A percentile compares a stretch with the other conserved stretches of the same genome.
Evolutionary conservation across 2,329 filamentous ascomycete species (phyloP).

Genomic region (Sphaerulina populicola): DNA sequence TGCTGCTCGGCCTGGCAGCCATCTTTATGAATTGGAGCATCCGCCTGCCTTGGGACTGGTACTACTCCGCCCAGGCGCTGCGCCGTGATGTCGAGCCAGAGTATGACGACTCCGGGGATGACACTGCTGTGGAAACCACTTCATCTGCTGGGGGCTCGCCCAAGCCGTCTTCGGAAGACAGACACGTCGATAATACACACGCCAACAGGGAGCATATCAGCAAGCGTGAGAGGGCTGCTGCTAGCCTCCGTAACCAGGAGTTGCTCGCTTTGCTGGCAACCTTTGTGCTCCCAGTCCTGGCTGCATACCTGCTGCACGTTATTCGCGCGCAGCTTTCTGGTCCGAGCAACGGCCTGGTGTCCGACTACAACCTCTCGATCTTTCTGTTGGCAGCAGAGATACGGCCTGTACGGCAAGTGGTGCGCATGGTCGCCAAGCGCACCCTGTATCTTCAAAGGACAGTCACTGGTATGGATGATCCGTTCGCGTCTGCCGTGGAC

Average conservation of each 20-base stretch:
- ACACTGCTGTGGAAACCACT: slow-evolving; percentile 21
- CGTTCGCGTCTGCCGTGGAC: slow-evolving; percentile 18
- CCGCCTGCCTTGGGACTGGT: slow-evolving; percentile 70
- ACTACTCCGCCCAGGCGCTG: slow-evolving; percentile 41
- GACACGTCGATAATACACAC: slow-evolving; percentile 6
- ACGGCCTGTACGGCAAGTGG: slow-evolving; percentile 69
- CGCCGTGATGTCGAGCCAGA: slow-evolving; percentile 19
- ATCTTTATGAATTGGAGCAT: slow-evolving; percentile 91
- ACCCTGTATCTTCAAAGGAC: slow-evolving; percentile 74
- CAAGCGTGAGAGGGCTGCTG: slow-evolving; percentile 36
- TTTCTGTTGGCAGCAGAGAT: slow-evolving; percentile 83
- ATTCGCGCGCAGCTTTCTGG: slow-evolving; percentile 73
- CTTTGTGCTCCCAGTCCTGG: slow-evolving; percentile 67
- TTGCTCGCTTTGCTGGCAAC: slow-evolving; percentile 65
- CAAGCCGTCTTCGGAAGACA: slow-evolving; percentile 8
- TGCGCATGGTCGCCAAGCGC: slow-evolving; percentile 68
- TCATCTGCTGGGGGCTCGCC: slow-evolving; percentile 20
- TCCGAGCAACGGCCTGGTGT: slow-evolving; percentile 77
- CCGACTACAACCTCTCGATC: slow-evolving; percentile 85
- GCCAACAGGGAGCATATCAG: slow-evolving; percentile 11
- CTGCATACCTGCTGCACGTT: slow-evolving; percentile 75
- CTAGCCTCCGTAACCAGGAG: slow-evolving; percentile 67
- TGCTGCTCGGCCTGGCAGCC: slow-evolving; percentile 68
- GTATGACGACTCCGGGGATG: slow-evolving; percentile 12
- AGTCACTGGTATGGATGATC: slow-evolving; percentile 39